A percentile compares a stretch with the other conserved stretches of the same genome.
Evolutionary conservation across 2,329 filamentous ascomycete genomes (phyloP).

Genomic region (Paramyrothecium sp.): DNA sequence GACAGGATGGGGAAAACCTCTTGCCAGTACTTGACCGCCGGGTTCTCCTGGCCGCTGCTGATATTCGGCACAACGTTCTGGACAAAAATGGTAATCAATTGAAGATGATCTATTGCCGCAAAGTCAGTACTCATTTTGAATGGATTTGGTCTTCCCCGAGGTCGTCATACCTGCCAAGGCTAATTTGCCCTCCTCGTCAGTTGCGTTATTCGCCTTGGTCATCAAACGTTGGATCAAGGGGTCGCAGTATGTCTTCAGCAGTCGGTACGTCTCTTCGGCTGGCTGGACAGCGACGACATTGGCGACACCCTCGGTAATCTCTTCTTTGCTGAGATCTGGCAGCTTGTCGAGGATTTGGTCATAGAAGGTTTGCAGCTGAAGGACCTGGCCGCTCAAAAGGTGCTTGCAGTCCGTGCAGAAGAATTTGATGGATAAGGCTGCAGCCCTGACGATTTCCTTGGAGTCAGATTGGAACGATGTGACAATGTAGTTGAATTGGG

Average conservation of each 20-base stretch:
- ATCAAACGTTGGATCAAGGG: conserved; percentile 85
- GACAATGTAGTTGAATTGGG: conserved; percentile 94
- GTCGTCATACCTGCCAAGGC: conserved; percentile 72
- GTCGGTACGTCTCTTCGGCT: conserved; percentile 73
- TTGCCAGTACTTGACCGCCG: conserved; percentile 93
- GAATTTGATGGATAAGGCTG: conserved; percentile 93
- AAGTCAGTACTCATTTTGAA: conserved; percentile 12
- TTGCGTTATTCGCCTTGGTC: conserved; percentile 80
- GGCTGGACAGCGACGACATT: conserved; percentile 88
- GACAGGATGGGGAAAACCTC: conserved; percentile 88
- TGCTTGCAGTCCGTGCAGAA: conserved; percentile 94
- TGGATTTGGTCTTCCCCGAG: not conserved
- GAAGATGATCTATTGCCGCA: conserved; percentile 69
- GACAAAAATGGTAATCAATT: conserved; percentile 88
- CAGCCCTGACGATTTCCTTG: conserved; percentile 86
- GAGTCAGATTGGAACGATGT: conserved; percentile 86
- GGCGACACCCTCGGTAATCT: conserved; percentile 93
- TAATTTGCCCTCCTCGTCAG: conserved; percentile 78
- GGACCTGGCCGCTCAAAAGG: conserved; percentile 77
- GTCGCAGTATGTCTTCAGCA: conserved; percentile 90
- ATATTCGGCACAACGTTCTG: conserved; percentile 75
- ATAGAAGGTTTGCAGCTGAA: conserved; percentile 89
- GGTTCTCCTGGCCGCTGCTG: conserved; percentile 71
- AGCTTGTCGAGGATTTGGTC: conserved; percentile 84
- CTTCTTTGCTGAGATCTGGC: conserved; percentile 84